phyloP scores from a whole-genome alignment of 2,329 filamentous ascomycete genomes.

The Penicillium paneum region DNA sequence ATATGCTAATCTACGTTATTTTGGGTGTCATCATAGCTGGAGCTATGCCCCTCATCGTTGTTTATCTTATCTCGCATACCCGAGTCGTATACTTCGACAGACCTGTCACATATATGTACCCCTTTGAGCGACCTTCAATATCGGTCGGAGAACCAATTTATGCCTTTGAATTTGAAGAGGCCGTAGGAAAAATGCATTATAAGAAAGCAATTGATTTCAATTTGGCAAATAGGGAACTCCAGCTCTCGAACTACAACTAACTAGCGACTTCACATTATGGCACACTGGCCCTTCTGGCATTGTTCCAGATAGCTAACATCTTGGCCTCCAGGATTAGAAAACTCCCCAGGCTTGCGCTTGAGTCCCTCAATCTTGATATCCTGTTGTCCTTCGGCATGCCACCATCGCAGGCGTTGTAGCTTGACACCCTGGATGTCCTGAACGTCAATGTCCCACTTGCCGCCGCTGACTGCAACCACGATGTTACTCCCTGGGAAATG shows the following conservation, averaged over 20 bases:
- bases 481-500: constrained; percentile 79
- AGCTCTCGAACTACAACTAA: background rate
- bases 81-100: constrained; percentile 7
- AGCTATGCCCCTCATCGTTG: constrained; percentile 24
- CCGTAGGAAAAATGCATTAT: background rate
- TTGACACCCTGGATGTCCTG: constrained; percentile 67
- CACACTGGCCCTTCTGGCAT: constrained; percentile 49
- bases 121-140: no score
- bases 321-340: constrained; percentile 56
- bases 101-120: background rate
- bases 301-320: constrained; percentile 75
- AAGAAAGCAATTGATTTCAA: background rate
- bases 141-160: background rate
- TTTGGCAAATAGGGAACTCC: background rate
- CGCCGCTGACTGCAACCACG: constrained; percentile 71
- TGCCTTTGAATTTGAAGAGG: background rate
- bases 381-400: constrained; percentile 85
- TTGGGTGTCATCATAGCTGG: constrained; percentile 6
- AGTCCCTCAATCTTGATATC: constrained; percentile 71
- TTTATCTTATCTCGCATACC: constrained; percentile 26
- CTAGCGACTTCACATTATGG: constrained; percentile 45
- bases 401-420: constrained; percentile 81
- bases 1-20: background rate
- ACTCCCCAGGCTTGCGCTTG: constrained; percentile 54
- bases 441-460: constrained; percentile 81